Conservation (phyloP, 169 alveolate genomes). For the Eimeria maxima region DNA sequence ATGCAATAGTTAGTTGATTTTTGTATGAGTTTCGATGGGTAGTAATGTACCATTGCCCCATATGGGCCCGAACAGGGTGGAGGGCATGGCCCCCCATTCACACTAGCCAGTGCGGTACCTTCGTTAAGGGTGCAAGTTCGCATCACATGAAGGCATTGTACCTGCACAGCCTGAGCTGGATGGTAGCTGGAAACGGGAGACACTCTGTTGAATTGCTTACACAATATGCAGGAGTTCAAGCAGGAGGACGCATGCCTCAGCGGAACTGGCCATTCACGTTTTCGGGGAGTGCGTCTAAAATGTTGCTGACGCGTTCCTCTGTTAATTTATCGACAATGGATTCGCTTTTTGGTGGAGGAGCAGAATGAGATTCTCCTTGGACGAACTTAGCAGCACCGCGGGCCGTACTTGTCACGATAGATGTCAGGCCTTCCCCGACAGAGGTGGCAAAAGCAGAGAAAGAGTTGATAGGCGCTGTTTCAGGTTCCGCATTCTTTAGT, state of each 20-base stretch:
- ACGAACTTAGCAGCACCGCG: constrained; percentile 41
- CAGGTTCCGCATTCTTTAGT: constrained; percentile 6
- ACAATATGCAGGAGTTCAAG: neutral
- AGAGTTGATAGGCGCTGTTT: constrained; percentile 1
- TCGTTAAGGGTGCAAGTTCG: neutral
- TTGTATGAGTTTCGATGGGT: neutral
- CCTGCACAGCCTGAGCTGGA: neutral
- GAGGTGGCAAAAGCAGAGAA: constrained; percentile 56
- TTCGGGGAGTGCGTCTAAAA: constrained; percentile 53
- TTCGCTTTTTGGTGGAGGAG: neutral
- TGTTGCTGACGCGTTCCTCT: constrained; percentile 31
- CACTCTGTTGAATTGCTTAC: neutral
- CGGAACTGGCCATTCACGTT: constrained; percentile 67
- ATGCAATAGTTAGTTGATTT: neutral
- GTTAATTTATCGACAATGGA: neutral
- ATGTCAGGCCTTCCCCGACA: constrained; percentile 59
- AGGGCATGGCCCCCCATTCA: neutral
- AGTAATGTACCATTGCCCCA: neutral
- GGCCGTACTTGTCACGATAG: constrained; percentile 28
- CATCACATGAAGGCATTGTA: neutral
- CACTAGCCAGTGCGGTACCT: neutral
- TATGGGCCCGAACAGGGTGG: neutral
- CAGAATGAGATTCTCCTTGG: constrained; percentile 23
- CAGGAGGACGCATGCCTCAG: neutral
- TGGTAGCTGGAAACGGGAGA: neutral